Evolutionary conservation across 257 asterid genomes (phyloP), one percentile per base, ranked within the genome.

Genomic region (Handroanthus guayacan): DNA sequence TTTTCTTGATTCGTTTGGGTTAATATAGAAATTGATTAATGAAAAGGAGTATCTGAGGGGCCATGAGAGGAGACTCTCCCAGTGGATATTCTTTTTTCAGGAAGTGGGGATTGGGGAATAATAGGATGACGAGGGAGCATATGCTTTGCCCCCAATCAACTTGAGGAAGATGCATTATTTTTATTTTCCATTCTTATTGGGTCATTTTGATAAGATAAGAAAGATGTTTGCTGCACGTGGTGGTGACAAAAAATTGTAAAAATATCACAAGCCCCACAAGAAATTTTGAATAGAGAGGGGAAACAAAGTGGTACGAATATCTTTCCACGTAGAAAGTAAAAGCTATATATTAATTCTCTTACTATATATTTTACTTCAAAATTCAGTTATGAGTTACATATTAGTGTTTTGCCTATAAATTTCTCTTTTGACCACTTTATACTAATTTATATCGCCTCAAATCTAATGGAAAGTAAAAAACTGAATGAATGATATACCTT

Each of bases 1-100:
- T 43, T 75, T 75, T 57, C 64, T 80, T 74, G 87, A 74, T 70
- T 76, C 55, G 34, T 68, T 76, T 18, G n/a, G 82, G 68, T 20
- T 69, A 1, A 44, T 41, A 16, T 25, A 44, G 45, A 14, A 72
- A 70, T 64, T 55, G 72, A 61, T 55, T 56, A 74, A 38, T 67
- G 70, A 20, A 31, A 54, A 64, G 71, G 16, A 55, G 70, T 34
- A 57, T 10, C 41, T 31, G 55, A 78, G 85, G 77, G 79, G 82
- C 82, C 87, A 77, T 65, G 63, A 64, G 50, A 66, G 34, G 44
- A 64, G 77, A 79, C 75, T 77, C 72, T 66, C 41, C 36, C 31
- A 65, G 20, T 10, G 89, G 87, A 85, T 87, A 85, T 87, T 82
- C 86, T 76, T 16, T 16, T 84, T 18, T 5, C 66, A 13, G 44